Evolutionary conservation across 495 filamentous ascomycete genomes (phyloP).

Genomic region (Bathelium albidoporum): DNA sequence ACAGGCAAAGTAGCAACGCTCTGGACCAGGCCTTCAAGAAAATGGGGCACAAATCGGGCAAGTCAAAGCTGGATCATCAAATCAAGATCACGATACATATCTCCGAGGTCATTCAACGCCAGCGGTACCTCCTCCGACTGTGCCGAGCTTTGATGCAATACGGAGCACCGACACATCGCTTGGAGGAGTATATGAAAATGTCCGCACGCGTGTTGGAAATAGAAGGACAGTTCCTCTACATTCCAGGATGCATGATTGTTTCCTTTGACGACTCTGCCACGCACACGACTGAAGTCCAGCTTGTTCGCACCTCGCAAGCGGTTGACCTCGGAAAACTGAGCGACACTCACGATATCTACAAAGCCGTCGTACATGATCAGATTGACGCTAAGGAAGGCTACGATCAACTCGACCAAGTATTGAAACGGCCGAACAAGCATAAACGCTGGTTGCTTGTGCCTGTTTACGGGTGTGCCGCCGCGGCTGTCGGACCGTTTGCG

Average conservation of each 20-base stretch:
- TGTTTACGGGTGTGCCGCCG: conserved; percentile 77
- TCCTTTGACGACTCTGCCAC: conserved; percentile 84
- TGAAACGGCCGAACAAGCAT: conserved; percentile 52
- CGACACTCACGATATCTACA: conserved; percentile 84
- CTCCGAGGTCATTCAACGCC: conserved; percentile 69
- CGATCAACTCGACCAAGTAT: conserved; percentile 54
- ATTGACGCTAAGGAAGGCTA: conserved; percentile 81
- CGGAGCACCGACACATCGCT: conserved; percentile 39
- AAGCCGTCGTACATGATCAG: conserved; percentile 82
- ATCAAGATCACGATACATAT: conserved; percentile 82
- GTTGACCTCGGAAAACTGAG: conserved; percentile 76
- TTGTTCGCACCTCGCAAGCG: conserved; percentile 65
- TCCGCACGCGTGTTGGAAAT: conserved; percentile 80
- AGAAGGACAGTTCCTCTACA: conserved; percentile 82
- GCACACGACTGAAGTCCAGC: conserved; percentile 87
- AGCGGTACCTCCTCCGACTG: conserved; percentile 73
- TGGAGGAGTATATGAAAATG: conserved; percentile 78
- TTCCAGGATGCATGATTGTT: conserved; percentile 92
- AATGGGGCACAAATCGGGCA: conserved; percentile 18
- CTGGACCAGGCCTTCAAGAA: conserved; percentile 37
- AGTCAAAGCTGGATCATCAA: conserved; percentile 46
- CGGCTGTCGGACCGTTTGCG: conserved; percentile 73
- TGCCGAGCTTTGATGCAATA: conserved; percentile 72
- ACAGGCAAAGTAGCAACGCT: conserved; percentile 34
- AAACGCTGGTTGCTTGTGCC: conserved; percentile 62